A percentile compares a stretch with the other conserved stretches of the same genome.
Evolutionary conservation across 768 basidiomycete genomes (phyloP).

Genomic region (Stropharia rugosoannulata): DNA sequence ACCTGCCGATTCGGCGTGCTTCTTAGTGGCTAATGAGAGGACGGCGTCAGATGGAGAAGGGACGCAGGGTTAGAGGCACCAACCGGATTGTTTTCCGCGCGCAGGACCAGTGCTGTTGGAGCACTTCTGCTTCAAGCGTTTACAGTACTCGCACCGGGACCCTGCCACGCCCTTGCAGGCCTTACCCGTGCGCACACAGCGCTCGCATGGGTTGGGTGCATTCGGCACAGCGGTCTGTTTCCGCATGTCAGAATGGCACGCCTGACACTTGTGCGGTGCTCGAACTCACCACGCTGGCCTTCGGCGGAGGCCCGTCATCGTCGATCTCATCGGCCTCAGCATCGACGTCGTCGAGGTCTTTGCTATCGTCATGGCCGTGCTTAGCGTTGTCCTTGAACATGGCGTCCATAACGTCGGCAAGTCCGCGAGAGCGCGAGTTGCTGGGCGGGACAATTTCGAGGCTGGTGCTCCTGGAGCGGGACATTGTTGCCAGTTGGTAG

Average conservation of each 20-base stretch:
- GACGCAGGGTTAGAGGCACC: slow-evolving; percentile 14
- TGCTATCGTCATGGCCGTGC: slow-evolving; percentile 16
- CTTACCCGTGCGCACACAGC: slow-evolving; percentile 41
- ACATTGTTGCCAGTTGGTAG: slow-evolving; percentile 22
- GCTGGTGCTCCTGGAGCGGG: slow-evolving; percentile 34
- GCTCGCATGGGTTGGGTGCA: slow-evolving; percentile 42
- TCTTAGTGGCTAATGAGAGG: slow-evolving; percentile 20
- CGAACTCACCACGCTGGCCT: slow-evolving; percentile 18
- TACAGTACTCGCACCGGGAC: slow-evolving; percentile 46
- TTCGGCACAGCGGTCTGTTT: slow-evolving; percentile 23
- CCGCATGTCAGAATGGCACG: slow-evolving; percentile 5
- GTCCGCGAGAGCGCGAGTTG: slow-evolving; percentile 25
- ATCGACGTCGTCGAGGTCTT: slow-evolving; percentile 23
- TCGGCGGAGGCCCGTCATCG: slow-evolving; percentile 21
- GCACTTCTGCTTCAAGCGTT: slow-evolving; percentile 45
- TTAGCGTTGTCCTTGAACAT: slow-evolving; percentile 27
- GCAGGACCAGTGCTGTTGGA: slow-evolving; percentile 44
- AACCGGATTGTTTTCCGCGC: slow-evolving; percentile 38
- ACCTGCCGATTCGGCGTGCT: slow-evolving; percentile 16
- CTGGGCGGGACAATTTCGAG: slow-evolving; percentile 34
- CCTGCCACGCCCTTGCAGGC: slow-evolving; percentile 41
- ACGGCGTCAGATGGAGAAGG: slow-evolving; percentile 8
- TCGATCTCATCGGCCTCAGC: slow-evolving; percentile 30
- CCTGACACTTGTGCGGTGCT: slow-evolving; percentile 1
- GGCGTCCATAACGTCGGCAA: slow-evolving; percentile 31